These are phyloP conservation scores for Arthroderma uncinatum DNA, from an alignment of 2,329 filamentous ascomycete species.

Conservation along the genomic window DNA sequence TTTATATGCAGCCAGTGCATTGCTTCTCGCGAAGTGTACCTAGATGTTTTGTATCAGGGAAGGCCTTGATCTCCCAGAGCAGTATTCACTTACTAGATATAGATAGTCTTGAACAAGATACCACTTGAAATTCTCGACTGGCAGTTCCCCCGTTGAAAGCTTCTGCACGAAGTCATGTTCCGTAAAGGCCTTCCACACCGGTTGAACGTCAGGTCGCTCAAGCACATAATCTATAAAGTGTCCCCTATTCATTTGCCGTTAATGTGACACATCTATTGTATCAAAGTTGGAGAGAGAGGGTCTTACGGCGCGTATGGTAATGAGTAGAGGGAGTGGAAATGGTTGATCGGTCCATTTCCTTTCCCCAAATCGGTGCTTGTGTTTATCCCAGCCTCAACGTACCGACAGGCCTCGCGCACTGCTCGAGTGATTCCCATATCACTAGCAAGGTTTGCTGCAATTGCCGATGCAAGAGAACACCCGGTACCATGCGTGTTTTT, in stretches of 20 bases:
- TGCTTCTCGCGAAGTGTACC: slow-evolving; percentile 80
- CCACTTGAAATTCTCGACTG: slow-evolving; percentile 66
- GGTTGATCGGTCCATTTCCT: slow-evolving; percentile 55
- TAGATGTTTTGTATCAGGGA: slow-evolving; percentile 28
- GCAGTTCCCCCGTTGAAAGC: slow-evolving; percentile 64
- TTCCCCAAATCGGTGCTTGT: slow-evolving; percentile 46
- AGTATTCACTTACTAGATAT: slow-evolving; percentile 51
- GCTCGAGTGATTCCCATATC: slow-evolving; percentile 41
- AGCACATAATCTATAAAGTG: slow-evolving; percentile 77
- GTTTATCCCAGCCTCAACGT: slow-evolving; percentile 51
- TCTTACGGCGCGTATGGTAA: slow-evolving; percentile 48
- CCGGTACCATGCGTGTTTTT: slow-evolving; percentile 89
- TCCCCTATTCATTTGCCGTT: slow-evolving; percentile 40
- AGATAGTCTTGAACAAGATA: slow-evolving; percentile 91
- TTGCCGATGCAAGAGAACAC: slow-evolving; percentile 75
- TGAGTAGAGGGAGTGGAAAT: slow-evolving; percentile 52
- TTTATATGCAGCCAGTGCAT: slow-evolving; percentile 78
- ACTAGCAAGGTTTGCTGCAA: slow-evolving; percentile 50
- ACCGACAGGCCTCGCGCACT: slow-evolving; percentile 46
- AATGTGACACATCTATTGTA: background rate
- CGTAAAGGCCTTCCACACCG: slow-evolving; percentile 63
- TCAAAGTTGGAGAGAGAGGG: background rate
- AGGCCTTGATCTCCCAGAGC: background rate
- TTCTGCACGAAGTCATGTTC: slow-evolving; percentile 72
- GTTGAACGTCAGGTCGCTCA: slow-evolving; percentile 59